A percentile compares a stretch with the other conserved stretches of the same genome.
Conservation (phyloP, 2,329 filamentous ascomycete genomes). For the Phoma sp. region DNA sequence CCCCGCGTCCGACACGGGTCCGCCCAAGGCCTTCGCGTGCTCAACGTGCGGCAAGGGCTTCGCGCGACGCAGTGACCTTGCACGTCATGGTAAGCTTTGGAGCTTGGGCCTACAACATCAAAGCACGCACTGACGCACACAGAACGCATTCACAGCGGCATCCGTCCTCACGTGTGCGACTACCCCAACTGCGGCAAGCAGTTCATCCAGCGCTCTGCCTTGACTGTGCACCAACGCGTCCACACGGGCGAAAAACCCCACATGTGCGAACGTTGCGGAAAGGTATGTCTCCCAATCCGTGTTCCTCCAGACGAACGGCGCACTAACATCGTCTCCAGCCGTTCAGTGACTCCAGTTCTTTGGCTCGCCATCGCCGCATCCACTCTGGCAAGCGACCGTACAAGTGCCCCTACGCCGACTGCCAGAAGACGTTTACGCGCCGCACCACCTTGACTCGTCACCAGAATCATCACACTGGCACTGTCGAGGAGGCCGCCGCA, state of each 20-base stretch:
- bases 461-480: conserved; percentile 94
- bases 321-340: conserved; percentile 63
- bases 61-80: conserved; percentile 89
- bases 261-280: conserved; percentile 94
- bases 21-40: conserved; percentile 83
- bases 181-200: conserved; percentile 88
- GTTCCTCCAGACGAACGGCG: background rate
- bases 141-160: conserved; percentile 96
- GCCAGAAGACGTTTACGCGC: conserved; percentile 97
- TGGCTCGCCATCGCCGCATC: conserved; percentile 91
- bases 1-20: conserved; percentile 55
- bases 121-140: conserved; percentile 39
- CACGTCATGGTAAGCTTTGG: conserved; percentile 79
- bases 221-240: conserved; percentile 93
- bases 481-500: conserved; percentile 89
- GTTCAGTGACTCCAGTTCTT: conserved; percentile 93
- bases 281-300: conserved; percentile 64
- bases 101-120: conserved; percentile 45
- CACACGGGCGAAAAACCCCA: conserved; percentile 99
- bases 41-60: conserved; percentile 91
- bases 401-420: conserved; percentile 96
- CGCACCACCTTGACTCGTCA: conserved; percentile 94
- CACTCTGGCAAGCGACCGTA: conserved; percentile 96
- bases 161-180: conserved; percentile 91
- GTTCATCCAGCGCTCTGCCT: conserved; percentile 93